phyloP scores from a whole-genome alignment of 2,329 filamentous ascomycete species.

The Fulvia fulva region DNA sequence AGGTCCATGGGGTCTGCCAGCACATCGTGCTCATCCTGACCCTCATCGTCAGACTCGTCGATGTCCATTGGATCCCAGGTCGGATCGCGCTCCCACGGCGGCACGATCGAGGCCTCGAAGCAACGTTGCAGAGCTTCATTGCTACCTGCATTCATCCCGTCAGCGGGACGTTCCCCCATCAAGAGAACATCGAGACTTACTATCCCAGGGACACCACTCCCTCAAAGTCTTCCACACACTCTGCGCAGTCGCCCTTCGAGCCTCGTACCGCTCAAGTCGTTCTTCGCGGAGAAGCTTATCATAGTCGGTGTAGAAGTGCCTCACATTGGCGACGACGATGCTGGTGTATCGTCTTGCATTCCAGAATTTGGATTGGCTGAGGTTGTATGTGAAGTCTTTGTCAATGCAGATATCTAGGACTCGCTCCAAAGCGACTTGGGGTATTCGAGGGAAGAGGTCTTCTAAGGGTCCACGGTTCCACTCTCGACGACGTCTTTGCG shows the following conservation, averaged over 20 bases:
- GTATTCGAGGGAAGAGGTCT: conserved; percentile 32
- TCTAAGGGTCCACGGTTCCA: conserved; percentile 29
- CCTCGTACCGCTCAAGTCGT: conserved; percentile 28
- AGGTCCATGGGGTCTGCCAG: conserved; percentile 6
- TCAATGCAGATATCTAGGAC: conserved; percentile 30
- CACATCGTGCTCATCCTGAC: background rate
- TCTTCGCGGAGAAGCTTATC: conserved; percentile 48
- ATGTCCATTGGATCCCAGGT: conserved; percentile 12
- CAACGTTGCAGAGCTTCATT: conserved; percentile 30
- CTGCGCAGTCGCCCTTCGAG: conserved; percentile 21
- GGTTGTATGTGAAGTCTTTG: conserved; percentile 29
- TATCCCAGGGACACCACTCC: conserved; percentile 33
- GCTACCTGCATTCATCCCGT: conserved; percentile 4
- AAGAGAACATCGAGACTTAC: background rate
- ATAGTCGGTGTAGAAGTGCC: conserved; percentile 59
- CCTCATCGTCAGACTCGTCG: conserved; percentile 5
- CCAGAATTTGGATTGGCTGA: conserved; percentile 25
- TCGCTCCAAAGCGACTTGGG: conserved; percentile 19
- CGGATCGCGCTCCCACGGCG: conserved; percentile 23
- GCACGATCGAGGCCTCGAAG: conserved; percentile 27
- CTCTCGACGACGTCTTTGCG: conserved; percentile 14
- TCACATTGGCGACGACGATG: conserved; percentile 57
- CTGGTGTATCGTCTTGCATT: conserved; percentile 28
- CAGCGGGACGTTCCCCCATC: background rate
- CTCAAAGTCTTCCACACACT: conserved; percentile 29